Evolutionary conservation across 2,329 filamentous ascomycete genomes (phyloP).

Genomic region (Phialocephala subalpina): DNA sequence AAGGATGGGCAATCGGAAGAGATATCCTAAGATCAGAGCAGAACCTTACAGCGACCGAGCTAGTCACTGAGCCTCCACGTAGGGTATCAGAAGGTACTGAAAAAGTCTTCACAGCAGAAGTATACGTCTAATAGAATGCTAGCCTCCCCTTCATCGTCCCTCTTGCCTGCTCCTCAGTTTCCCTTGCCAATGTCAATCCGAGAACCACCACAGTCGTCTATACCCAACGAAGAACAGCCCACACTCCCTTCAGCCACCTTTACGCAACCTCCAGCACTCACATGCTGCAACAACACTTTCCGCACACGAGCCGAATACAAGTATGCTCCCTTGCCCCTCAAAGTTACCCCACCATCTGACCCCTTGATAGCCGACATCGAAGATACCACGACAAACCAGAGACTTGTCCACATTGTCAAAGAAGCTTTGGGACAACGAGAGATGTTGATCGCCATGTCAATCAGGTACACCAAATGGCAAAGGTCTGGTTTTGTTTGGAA

Average conservation of each 20-base stretch:
- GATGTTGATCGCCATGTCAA: neutral
- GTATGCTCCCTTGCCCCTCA: neutral
- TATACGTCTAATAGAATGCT: neutral
- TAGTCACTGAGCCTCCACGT: neutral
- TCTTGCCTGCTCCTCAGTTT: too few relatives aligned
- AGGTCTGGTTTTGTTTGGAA: neutral
- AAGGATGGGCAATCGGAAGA: neutral
- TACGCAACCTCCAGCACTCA: neutral
- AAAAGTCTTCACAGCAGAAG: neutral
- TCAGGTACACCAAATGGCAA: neutral
- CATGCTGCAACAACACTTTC: slow-evolving; percentile 3
- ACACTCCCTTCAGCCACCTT: neutral
- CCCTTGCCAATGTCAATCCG: too few relatives aligned
- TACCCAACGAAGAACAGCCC: neutral
- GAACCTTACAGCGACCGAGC: neutral
- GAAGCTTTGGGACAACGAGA: neutral
- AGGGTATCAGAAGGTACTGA: neutral
- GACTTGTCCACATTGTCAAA: neutral
- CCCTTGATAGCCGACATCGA: neutral
- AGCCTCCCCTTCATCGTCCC: neutral
- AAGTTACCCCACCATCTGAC: neutral
- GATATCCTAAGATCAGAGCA: neutral
- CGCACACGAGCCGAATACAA: slow-evolving; percentile 2
- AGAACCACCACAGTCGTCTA: neutral
- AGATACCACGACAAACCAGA: neutral